Evolutionary conservation across 495 filamentous ascomycete species (phyloP), one percentile per base, ranked within the genome.

Genomic region (Hypoxylon fuscum): DNA sequence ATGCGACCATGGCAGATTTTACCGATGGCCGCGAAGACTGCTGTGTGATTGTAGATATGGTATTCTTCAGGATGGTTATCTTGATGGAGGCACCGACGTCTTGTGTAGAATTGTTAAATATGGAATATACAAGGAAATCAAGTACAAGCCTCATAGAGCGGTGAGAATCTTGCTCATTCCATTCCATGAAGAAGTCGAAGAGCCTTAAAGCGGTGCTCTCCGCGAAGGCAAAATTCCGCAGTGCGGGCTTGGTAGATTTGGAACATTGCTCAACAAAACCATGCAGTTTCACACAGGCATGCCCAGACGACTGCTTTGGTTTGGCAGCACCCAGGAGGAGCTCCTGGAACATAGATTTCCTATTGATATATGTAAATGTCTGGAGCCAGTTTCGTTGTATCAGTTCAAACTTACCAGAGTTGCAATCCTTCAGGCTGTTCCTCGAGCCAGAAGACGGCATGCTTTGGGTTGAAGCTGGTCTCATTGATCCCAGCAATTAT

Each of bases 131-230:
- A 48, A 90, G 70, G 38, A 85, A 80, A 62, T 84, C 77, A 41
- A 96, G 72, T 0, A 93, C 78, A 60, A 91, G 88, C 68, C 87
- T 87, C 81, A 93, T 82, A 23, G 90, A 87, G 48, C 92, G 88
- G 21, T 88, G 82, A 55, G 88, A 88, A 31, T 88, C 83, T 62
- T 86, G 84, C 61, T 94, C 89, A 59, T 85, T 91, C 74, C 86
- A 88, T 53, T 86, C 81, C 58, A 96, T 76, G 62, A 87, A 94
- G 45, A 90, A 85, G 11, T 86, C 74, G 68, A 95, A 91, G 3
- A 90, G 70, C 38, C 78, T 75, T 10, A 79, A 64, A 74, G 87
- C 90, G 8, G 80, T 78, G 12, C 69, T 63, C 18, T 83, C 68
- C 11, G 81, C 80, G 23, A 84, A 84, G 8, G 79, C 79, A 69